Percentiles rank a stretch among this genome's conserved stretches.
These are phyloP conservation scores for Ophiocordyceps robertsii DNA, from an alignment of 2,329 filamentous ascomycete genomes.

Conservation along the genomic window DNA sequence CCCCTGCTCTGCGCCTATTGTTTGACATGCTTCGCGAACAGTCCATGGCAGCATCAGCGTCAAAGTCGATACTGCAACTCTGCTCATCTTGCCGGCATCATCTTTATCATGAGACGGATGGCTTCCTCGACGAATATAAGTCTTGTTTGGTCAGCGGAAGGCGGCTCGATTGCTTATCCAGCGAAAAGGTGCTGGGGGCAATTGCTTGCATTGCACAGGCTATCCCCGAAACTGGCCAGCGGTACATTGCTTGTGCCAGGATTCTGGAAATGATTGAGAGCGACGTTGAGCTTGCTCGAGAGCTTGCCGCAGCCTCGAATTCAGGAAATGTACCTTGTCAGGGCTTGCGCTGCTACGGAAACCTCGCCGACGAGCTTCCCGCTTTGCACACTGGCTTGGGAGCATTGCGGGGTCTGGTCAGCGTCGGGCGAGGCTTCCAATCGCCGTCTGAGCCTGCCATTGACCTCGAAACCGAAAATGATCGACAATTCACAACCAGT, in stretches of 20 bases:
- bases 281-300: conserved; percentile 28
- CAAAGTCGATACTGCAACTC: conserved; percentile 59
- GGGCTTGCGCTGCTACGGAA: conserved; percentile 12
- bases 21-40: conserved; percentile 55
- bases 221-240: conserved; percentile 41
- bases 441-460: conserved; percentile 52
- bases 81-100: conserved; percentile 62
- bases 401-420: conserved; percentile 53
- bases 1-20: conserved; percentile 58
- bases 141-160: conserved; percentile 36
- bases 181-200: conserved; percentile 60
- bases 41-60: conserved; percentile 51
- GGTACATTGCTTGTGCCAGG: conserved; percentile 38
- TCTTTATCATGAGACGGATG: conserved; percentile 51
- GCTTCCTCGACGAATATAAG: conserved; percentile 60
- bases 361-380: conserved; percentile 26
- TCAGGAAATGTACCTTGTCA: conserved; percentile 9
- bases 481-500: neutral
- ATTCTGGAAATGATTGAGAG: conserved; percentile 48
- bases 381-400: conserved; percentile 34
- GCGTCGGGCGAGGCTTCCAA: conserved; percentile 61
- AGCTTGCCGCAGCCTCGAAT: conserved; percentile 7
- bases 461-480: conserved; percentile 44
- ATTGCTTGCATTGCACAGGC: conserved; percentile 68
- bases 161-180: conserved; percentile 51